Evolutionary conservation across 2,329 filamentous ascomycete genomes (phyloP).

Genomic region (Alternaria arborescens): DNA sequence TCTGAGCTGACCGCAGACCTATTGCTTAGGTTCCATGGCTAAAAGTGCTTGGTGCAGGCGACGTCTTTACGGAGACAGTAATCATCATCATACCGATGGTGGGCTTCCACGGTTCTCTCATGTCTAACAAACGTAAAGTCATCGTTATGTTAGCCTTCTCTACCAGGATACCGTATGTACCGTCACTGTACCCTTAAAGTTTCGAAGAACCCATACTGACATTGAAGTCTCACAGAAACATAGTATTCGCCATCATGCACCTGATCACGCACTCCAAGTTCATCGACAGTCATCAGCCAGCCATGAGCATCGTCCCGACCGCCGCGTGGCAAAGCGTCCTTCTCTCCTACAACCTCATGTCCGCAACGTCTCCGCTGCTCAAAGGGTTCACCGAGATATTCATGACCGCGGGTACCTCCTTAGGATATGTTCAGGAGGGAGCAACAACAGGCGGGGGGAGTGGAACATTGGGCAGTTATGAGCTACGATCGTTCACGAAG

Average conservation of each 20-base stretch:
- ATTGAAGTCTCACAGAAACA: background rate
- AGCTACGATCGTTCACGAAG: background rate
- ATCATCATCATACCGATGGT: slow-evolving; percentile 10
- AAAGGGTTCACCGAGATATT: slow-evolving; percentile 11
- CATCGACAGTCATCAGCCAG: background rate
- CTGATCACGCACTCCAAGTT: slow-evolving; percentile 7
- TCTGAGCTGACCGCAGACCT: background rate
- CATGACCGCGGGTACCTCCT: slow-evolving; percentile 7
- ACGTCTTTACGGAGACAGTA: slow-evolving; percentile 6
- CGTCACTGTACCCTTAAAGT: too few species aligned
- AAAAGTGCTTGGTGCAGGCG: background rate
- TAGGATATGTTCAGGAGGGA: slow-evolving; percentile 1
- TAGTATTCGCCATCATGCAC: slow-evolving; percentile 8
- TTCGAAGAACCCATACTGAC: background rate
- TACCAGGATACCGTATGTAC: slow-evolving; percentile 11
- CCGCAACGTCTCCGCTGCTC: slow-evolving; percentile 12
- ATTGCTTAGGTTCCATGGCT: slow-evolving; percentile 11
- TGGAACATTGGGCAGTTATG: background rate
- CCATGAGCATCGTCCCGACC: slow-evolving; percentile 11
- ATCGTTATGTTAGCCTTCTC: slow-evolving; percentile 14
- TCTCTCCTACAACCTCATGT: slow-evolving; percentile 13
- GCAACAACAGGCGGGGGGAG: background rate
- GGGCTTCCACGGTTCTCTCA: slow-evolving; percentile 7
- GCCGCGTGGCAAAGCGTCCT: slow-evolving; percentile 13
- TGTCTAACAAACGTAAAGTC: slow-evolving; percentile 5